Conservation (phyloP, 176 grass and related monocot genomes). For the Cenchrus fungigraminus region DNA sequence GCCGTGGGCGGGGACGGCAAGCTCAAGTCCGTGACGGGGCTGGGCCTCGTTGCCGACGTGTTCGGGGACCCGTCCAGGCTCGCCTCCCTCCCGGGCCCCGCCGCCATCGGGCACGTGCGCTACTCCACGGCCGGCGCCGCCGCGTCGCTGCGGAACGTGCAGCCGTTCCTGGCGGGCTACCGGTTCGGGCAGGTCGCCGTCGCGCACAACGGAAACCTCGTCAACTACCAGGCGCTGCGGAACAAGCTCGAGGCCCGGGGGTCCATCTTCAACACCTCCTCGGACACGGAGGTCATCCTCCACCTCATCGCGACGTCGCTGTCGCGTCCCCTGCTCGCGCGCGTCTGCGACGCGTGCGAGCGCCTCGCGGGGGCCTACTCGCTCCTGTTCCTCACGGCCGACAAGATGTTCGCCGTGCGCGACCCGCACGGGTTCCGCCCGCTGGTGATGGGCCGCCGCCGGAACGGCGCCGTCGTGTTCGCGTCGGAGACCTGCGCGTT, state of each 20-base stretch:
- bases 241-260: slow-evolving; percentile 61
- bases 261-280: slow-evolving; percentile 71
- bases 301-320: slow-evolving; percentile 74
- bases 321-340: slow-evolving; percentile 62
- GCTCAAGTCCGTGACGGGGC: slow-evolving; percentile 59
- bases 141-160: slow-evolving; percentile 59
- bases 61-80: slow-evolving; percentile 55
- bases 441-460: slow-evolving; percentile 70
- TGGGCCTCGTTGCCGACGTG: slow-evolving; percentile 60
- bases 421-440: slow-evolving; percentile 82
- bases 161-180: slow-evolving; percentile 68
- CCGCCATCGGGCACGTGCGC: slow-evolving; percentile 70
- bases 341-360: slow-evolving; percentile 65
- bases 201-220: slow-evolving; percentile 80
- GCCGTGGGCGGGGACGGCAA: slow-evolving; percentile 49
- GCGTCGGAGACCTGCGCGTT: slow-evolving; percentile 82
- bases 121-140: slow-evolving; percentile 67
- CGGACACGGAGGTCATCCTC: slow-evolving; percentile 80
- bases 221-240: slow-evolving; percentile 65
- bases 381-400: slow-evolving; percentile 63
- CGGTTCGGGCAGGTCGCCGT: slow-evolving; percentile 66
- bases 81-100: slow-evolving; percentile 49
- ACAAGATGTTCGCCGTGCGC: slow-evolving; percentile 74
- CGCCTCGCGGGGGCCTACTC: slow-evolving; percentile 66
- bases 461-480: slow-evolving; percentile 68